These are phyloP conservation scores for Blastobotrys illinoisensis DNA, from an alignment of 1,139 yeast species.

Conservation along the genomic window DNA sequence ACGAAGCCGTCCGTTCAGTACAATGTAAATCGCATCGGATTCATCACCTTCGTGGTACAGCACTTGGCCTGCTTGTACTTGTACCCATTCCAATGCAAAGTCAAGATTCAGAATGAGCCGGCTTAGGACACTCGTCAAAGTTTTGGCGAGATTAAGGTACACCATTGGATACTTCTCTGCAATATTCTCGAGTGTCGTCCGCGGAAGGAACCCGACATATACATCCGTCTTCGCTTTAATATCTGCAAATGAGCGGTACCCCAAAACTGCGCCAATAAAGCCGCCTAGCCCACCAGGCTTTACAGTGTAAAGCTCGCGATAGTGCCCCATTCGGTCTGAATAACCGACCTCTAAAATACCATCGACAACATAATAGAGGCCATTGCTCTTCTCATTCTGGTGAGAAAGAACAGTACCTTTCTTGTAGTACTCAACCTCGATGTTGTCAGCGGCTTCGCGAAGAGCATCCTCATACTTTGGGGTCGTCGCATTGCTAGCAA, in stretches of 20 bases:
- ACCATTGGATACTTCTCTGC: conserved; percentile 73
- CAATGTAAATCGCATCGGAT: conserved; percentile 90
- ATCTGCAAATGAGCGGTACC: conserved; percentile 71
- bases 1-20: conserved; percentile 82
- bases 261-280: conserved; percentile 72
- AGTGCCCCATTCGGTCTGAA: conserved; percentile 30
- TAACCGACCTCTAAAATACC: conserved; percentile 65
- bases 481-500: conserved; percentile 3
- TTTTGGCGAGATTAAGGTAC: conserved; percentile 70
- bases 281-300: conserved; percentile 84
- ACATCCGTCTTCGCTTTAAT: conserved; percentile 54
- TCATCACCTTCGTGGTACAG: conserved; percentile 77
- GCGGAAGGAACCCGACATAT: conserved; percentile 68
- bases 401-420: conserved; percentile 55
- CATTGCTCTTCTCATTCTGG: conserved; percentile 63
- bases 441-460: conserved; percentile 55
- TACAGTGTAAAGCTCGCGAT: conserved; percentile 51
- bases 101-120: conserved; percentile 69
- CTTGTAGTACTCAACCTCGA: conserved; percentile 52
- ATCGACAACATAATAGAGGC: conserved; percentile 71
- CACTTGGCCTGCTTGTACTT: conserved; percentile 75
- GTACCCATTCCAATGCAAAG: conserved; percentile 94
- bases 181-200: conserved; percentile 54
- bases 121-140: conserved; percentile 61
- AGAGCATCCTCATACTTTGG: conserved; percentile 44